Conservation (phyloP, 148 eudicot species). For the Chenopodium album region DNA sequence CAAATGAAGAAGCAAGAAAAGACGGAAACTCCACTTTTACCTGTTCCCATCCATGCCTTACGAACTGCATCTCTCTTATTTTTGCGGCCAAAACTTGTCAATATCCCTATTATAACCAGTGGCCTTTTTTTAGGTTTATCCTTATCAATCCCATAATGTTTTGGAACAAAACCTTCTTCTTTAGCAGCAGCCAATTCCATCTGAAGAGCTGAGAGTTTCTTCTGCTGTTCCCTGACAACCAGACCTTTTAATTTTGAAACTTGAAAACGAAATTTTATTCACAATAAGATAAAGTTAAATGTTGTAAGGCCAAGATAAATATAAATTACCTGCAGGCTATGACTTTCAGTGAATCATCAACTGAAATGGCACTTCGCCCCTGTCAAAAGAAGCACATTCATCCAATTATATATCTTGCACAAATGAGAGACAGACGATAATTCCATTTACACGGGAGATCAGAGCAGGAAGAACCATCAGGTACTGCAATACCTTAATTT, state of each 20-base stretch:
- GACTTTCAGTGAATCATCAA: slow-evolving; percentile 75
- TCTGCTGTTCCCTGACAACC: slow-evolving; percentile 70
- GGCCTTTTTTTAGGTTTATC: slow-evolving; percentile 51
- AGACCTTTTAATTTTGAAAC: slow-evolving; percentile 15
- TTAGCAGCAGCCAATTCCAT: slow-evolving; percentile 71
- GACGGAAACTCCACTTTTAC: slow-evolving; percentile 33
- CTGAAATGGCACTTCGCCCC: slow-evolving; percentile 71
- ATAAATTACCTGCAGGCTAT: slow-evolving; percentile 70
- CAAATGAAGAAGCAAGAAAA: slow-evolving; percentile 2
- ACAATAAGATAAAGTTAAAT: slow-evolving; percentile 1
- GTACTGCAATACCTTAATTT: not conserved
- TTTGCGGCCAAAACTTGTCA: slow-evolving; percentile 74
- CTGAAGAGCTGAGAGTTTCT: slow-evolving; percentile 68
- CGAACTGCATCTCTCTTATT: slow-evolving; percentile 78
- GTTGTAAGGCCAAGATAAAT: not conserved
- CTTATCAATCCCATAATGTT: slow-evolving; percentile 32
- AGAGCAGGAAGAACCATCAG: not conserved
- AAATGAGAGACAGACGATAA: not conserved
- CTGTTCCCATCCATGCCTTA: slow-evolving; percentile 92
- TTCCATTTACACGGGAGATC: not conserved
- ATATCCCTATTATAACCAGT: slow-evolving; percentile 64
- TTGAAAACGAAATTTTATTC: slow-evolving; percentile 7
- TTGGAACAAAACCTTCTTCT: slow-evolving; percentile 65
- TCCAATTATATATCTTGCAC: not conserved
- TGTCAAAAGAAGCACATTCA: slow-evolving; percentile 25